A percentile compares a stretch with the other conserved stretches of the same genome.
Conservation (phyloP, 345 rosid species). For the Acer saccharum region DNA sequence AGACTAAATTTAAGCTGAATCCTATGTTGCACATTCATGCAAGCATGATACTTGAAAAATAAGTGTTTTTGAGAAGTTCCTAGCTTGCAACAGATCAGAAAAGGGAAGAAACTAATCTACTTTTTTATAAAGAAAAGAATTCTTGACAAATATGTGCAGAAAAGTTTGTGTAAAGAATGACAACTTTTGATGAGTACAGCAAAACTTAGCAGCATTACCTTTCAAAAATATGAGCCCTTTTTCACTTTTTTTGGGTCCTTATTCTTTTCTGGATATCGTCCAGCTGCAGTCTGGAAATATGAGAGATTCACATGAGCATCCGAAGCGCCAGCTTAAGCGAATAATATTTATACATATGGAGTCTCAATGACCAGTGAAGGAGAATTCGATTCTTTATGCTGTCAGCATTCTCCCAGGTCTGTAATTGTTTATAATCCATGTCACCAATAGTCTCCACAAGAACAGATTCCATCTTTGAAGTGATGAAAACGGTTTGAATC, state of each 20-base stretch:
- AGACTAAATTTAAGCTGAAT: not conserved
- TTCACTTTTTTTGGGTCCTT: not conserved
- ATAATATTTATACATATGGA: not conserved
- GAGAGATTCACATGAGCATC: not conserved
- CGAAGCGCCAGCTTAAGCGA: not conserved
- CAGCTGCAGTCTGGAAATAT: not conserved
- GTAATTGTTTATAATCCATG: not conserved
- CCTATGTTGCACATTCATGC: not conserved
- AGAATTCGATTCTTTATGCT: conserved; percentile 1
- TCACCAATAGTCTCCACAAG: conserved; percentile 65
- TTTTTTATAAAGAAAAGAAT: not conserved
- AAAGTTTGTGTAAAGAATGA: not conserved
- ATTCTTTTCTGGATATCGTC: not conserved
- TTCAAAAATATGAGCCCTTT: not conserved
- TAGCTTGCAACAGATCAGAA: not conserved
- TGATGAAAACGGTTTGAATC: conserved; percentile 59
- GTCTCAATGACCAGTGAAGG: not conserved
- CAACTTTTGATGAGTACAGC: not conserved
- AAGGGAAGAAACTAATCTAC: not conserved
- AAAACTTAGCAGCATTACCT: conserved; percentile 5
- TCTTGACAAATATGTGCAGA: not conserved
- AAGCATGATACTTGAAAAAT: not conserved
- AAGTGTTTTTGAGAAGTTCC: not conserved
- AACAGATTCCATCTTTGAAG: conserved; percentile 55
- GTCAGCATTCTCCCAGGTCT: not conserved